A percentile compares a stretch with the other conserved stretches of the same genome.
Conservation (phyloP, 306 rosid genomes). For the Rosa lucieae region DNA sequence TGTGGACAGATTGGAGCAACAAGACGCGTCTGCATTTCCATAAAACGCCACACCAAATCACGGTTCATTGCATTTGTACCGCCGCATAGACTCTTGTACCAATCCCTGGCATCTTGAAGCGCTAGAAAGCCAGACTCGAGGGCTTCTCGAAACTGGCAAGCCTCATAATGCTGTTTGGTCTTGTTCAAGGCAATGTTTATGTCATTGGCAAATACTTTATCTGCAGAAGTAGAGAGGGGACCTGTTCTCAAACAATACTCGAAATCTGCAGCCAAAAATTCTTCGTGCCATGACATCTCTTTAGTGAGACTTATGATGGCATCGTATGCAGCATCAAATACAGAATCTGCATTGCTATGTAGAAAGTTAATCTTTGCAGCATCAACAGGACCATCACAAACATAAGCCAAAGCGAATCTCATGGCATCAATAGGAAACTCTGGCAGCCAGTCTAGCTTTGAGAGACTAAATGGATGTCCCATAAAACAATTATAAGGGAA, state of each 20-base stretch:
- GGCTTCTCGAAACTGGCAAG: background rate
- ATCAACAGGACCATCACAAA: background rate
- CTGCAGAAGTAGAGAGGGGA: background rate
- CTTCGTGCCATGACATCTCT: background rate
- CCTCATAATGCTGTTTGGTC: background rate
- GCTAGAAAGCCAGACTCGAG: background rate
- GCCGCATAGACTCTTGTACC: background rate
- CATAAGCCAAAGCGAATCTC: background rate
- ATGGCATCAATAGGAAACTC: background rate
- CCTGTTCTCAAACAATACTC: background rate
- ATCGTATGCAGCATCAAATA: background rate
- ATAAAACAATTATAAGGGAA: background rate
- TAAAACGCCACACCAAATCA: background rate
- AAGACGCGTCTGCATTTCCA: background rate
- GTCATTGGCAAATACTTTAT: background rate
- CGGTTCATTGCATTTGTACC: background rate
- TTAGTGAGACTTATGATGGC: background rate
- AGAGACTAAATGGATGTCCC: background rate
- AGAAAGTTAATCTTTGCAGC: background rate
- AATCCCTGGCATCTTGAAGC: background rate
- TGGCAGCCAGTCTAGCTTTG: background rate
- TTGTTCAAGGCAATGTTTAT: background rate
- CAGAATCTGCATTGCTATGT: background rate
- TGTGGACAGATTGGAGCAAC: background rate
- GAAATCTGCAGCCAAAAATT: background rate